Evolutionary conservation across 2,329 filamentous ascomycete species (phyloP), one percentile per base, ranked within the genome.

Genomic region (Colletotrichum kahawae): DNA sequence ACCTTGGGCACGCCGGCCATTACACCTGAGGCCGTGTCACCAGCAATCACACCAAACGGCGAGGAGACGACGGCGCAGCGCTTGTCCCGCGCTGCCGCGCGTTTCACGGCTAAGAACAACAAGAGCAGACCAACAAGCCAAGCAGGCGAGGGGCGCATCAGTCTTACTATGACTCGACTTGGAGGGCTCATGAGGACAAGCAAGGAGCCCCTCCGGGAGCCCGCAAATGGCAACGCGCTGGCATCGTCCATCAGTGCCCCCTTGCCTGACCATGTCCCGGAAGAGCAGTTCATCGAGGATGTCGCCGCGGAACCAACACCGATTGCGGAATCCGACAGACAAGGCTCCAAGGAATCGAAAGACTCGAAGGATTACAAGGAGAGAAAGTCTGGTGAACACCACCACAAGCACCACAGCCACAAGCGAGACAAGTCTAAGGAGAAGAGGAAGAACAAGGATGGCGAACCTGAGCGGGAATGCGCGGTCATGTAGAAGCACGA

Each of bases 121-220:
- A 87, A 88, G 78, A 92, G 91, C 77, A 88, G 91, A 14, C 89
- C 91, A 6, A 84, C 83, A 21, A 93, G 91, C 78, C 90, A 92
- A 78, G 88, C 86, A 1, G 90, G 90, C 33, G 91, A 93, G 77
- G 87, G 86, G 18, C 87, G 91, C 5, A 88, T 92, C 71, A 92
- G 89, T 79, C 84, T 89, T 21, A 90, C 89, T 4, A 91, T 93
- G 81, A 88, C 87, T 18, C 87, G 89, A n/a, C 82, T 91, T 5
- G 88, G 87, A 12, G 86, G 88, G 0, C 85, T 91, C 8, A 87
- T 88, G 78, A 88, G 87, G 66, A 78, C 86, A 10, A 90, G 88
- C 82, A 90, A 86, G 78, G 90, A 92, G 74, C 85, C 83, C 0
- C 79, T 87, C 70, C 82, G 83, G 43, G 84, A 85, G 16, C 76